phyloP scores from a whole-genome alignment of 2,329 filamentous ascomycete genomes.

The Pseudogymnoascus verrucosus region DNA sequence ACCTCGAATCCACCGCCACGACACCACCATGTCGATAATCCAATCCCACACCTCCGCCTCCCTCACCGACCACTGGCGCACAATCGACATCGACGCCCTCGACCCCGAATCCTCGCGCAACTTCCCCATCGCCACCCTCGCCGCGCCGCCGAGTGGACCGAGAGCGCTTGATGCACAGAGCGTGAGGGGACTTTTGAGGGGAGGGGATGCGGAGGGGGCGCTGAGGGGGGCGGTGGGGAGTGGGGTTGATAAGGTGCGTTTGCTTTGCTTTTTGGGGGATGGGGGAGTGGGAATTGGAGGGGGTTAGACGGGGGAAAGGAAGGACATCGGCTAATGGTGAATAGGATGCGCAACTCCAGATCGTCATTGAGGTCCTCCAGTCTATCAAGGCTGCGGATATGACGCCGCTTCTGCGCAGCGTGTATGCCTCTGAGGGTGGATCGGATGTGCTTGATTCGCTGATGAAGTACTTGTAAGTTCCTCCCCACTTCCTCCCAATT shows the following conservation, averaged over 20 bases:
- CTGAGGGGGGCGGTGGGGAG: slow-evolving; percentile 76
- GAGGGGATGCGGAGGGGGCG: slow-evolving; percentile 81
- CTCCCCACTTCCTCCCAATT: background rate
- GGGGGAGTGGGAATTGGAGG: background rate
- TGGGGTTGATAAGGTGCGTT: slow-evolving; percentile 44
- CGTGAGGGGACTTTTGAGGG: slow-evolving; percentile 78
- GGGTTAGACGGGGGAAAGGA: background rate
- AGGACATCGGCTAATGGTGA: background rate
- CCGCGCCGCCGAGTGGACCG: slow-evolving; percentile 63
- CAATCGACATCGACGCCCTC: slow-evolving; percentile 87
- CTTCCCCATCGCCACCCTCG: slow-evolving; percentile 82
- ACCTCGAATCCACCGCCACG: background rate
- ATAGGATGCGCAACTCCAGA: slow-evolving; percentile 78
- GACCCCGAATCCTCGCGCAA: slow-evolving; percentile 85
- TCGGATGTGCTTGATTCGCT: slow-evolving; percentile 81
- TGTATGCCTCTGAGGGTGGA: slow-evolving; percentile 72
- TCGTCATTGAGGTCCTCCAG: slow-evolving; percentile 86
- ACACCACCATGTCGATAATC: slow-evolving; percentile 52
- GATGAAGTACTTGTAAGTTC: slow-evolving; percentile 91
- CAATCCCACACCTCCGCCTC: slow-evolving; percentile 55
- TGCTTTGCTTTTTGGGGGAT: slow-evolving; percentile 4
- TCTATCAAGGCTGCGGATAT: slow-evolving; percentile 96
- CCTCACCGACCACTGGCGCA: slow-evolving; percentile 64
- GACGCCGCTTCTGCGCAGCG: slow-evolving; percentile 74
- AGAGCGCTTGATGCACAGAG: slow-evolving; percentile 33